Conservation (phyloP, 106 monocot genomes). For the Dendrobium nobile region DNA sequence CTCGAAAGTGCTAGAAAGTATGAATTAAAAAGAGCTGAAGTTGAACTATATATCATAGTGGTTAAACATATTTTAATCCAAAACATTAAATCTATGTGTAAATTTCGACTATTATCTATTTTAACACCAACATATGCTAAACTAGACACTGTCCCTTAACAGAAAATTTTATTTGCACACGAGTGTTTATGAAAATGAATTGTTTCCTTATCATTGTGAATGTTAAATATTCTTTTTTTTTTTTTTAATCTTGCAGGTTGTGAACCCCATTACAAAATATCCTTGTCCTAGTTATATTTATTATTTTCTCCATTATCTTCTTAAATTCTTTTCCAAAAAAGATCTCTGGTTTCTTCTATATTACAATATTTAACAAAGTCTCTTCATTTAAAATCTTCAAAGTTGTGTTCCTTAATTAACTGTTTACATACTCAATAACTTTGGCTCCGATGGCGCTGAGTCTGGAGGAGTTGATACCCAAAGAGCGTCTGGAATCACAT, state of each 20-base stretch:
- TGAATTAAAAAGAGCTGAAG: no score
- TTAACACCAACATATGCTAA: background rate
- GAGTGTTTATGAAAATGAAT: background rate
- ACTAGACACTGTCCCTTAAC: no score
- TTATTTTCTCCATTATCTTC: background rate
- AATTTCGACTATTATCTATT: background rate
- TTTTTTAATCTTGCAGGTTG: constrained; percentile 61
- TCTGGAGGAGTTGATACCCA: constrained; percentile 90
- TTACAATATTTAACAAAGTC: background rate
- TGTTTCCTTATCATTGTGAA: background rate
- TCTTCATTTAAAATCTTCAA: background rate
- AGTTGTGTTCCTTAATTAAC: constrained; percentile 39
- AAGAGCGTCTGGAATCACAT: constrained; percentile 41
- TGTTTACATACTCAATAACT: constrained; percentile 72
- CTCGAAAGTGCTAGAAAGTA: no score
- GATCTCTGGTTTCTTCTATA: background rate
- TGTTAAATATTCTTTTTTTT: background rate
- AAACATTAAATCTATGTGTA: background rate
- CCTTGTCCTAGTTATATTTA: constrained; percentile 32
- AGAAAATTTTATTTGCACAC: background rate
- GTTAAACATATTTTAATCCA: no score
- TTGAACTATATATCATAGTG: no score
- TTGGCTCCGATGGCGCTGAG: constrained; percentile 82
- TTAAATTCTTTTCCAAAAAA: background rate
- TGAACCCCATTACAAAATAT: constrained; percentile 97